phyloP scores from a whole-genome alignment of 768 basidiomycete genomes.

The Mycena capillaripes region DNA sequence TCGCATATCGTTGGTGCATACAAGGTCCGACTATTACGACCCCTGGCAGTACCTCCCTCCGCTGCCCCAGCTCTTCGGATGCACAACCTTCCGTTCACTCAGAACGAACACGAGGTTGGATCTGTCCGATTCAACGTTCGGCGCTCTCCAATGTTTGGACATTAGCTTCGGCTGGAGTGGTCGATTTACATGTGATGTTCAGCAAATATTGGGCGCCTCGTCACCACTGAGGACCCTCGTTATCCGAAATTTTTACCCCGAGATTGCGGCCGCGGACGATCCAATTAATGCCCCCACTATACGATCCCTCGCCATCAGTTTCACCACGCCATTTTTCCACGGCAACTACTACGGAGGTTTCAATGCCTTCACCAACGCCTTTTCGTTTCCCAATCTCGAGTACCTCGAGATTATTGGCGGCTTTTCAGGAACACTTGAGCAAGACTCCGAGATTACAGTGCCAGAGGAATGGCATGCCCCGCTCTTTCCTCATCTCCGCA shows the following conservation, averaged over 20 bases:
- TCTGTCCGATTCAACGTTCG: neutral
- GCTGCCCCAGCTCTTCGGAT: neutral
- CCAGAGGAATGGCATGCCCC: conserved; percentile 12
- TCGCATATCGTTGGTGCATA: neutral
- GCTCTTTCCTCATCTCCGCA: conserved; percentile 7
- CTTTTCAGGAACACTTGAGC: neutral
- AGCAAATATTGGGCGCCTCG: neutral
- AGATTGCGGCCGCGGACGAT: too few relatives aligned
- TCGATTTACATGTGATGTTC: neutral
- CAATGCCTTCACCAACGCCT: neutral
- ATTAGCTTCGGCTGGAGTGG: neutral
- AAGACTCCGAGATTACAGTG: neutral
- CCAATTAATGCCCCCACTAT: conserved; percentile 1
- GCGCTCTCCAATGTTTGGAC: neutral
- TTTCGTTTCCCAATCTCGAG: conserved; percentile 17
- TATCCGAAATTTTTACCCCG: neutral
- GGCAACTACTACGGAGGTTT: neutral
- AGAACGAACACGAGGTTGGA: neutral
- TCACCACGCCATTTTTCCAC: neutral
- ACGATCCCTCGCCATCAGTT: conserved; percentile 4
- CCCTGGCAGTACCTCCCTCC: neutral
- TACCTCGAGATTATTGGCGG: conserved; percentile 11
- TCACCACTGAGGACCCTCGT: neutral
- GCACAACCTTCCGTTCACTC: neutral
- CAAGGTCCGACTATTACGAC: too few relatives aligned